Conservation (phyloP, 108 stramenopile genomes). For the Cyclotella cryptica region DNA sequence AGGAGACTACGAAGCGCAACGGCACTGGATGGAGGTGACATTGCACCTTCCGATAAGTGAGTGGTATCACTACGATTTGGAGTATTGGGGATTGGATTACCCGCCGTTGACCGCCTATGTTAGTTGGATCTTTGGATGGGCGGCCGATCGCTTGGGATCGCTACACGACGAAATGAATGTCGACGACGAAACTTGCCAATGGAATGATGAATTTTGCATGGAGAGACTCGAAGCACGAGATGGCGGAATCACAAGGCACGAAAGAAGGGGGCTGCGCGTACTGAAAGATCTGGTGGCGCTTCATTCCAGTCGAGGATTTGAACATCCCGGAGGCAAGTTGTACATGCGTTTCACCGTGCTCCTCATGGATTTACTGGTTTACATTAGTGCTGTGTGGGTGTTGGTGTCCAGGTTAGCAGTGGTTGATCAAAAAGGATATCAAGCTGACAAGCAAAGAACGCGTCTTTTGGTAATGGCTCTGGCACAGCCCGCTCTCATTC, state of each 20-base stretch:
- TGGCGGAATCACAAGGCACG: not conserved
- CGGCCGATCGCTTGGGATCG: conserved; percentile 65
- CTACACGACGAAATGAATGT: conserved; percentile 13
- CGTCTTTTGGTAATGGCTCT: conserved; percentile 53
- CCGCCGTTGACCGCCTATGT: conserved; percentile 94
- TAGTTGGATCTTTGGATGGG: conserved; percentile 66
- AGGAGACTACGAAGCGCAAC: conserved; percentile 97
- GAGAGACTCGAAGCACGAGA: not conserved
- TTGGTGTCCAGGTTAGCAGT: conserved; percentile 14
- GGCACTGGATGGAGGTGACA: conserved; percentile 98
- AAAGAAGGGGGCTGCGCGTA: conserved; percentile 30
- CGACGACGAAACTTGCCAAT: conserved; percentile 7
- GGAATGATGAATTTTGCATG: not conserved
- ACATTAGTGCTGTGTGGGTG: conserved; percentile 63
- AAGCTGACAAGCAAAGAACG: not conserved
- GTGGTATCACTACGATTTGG: conserved; percentile 92
- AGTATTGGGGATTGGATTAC: conserved; percentile 97
- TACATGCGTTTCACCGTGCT: conserved; percentile 86
- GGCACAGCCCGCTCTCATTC: conserved; percentile 78
- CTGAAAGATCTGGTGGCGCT: conserved; percentile 60
- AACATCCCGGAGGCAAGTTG: conserved; percentile 77
- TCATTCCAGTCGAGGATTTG: conserved; percentile 81
- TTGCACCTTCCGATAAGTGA: conserved; percentile 77
- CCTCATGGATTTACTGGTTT: conserved; percentile 67
- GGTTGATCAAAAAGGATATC: not conserved